These are phyloP conservation scores for Cocos nucifera DNA, from an alignment of 176 grass and related monocot genomes.

Conservation along the genomic window DNA sequence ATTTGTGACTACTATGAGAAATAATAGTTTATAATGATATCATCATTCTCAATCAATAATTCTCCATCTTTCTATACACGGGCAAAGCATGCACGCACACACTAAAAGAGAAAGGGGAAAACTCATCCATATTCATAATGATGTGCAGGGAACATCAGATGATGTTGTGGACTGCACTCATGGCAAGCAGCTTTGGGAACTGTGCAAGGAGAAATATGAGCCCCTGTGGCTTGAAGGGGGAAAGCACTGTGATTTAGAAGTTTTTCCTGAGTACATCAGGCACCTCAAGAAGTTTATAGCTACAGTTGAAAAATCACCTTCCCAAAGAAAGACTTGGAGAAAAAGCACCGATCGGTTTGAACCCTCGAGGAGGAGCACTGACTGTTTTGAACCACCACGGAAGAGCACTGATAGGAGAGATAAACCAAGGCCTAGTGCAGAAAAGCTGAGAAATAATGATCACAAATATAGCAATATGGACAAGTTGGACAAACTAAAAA, in stretches of 20 bases:
- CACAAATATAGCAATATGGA: constrained; percentile 65
- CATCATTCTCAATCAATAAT: no score
- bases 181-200: constrained; percentile 75
- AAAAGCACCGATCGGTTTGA: background rate
- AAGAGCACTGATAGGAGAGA: constrained; percentile 55
- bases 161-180: constrained; percentile 89
- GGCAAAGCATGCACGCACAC: no score
- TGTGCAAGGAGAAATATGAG: constrained; percentile 83
- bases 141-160: constrained; percentile 69
- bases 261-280: background rate
- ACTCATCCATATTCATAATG: constrained; percentile 1
- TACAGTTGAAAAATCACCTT: constrained; percentile 4
- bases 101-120: background rate
- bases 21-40: no score
- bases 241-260: constrained; percentile 21
- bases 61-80: no score
- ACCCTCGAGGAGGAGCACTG: constrained; percentile 1
- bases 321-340: background rate
- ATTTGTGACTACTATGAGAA: no score
- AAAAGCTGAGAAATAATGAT: constrained; percentile 42
- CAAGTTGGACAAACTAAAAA: constrained; percentile 57
- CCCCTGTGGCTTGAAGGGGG: constrained; percentile 85
- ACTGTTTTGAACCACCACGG: constrained; percentile 37
- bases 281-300: constrained; percentile 7
- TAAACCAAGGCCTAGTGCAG: constrained; percentile 38